Evolutionary conservation across 2,329 filamentous ascomycete genomes (phyloP).

Genomic region (Penicillium occitanis): DNA sequence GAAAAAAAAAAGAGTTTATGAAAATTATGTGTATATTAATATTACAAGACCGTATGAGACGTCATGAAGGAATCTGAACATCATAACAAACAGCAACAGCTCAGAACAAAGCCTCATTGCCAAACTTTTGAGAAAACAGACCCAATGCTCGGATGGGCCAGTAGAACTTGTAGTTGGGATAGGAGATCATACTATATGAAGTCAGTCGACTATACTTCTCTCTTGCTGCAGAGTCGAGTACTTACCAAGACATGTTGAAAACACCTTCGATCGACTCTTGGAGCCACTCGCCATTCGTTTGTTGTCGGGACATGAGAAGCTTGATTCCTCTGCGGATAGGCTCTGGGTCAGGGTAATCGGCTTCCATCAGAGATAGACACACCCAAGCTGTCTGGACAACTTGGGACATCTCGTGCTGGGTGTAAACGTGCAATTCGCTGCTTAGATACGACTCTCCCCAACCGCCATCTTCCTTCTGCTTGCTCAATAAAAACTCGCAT

Average conservation of each 20-base stretch:
- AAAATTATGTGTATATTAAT: slow-evolving; percentile 1
- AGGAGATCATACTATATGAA: slow-evolving; percentile 79
- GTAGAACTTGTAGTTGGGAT: slow-evolving; percentile 97
- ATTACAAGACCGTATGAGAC: not conserved
- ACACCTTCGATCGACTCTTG: slow-evolving; percentile 97
- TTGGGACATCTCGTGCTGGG: slow-evolving; percentile 76
- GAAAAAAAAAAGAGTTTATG: too few species aligned
- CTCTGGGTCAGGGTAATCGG: slow-evolving; percentile 72
- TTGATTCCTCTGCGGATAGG: slow-evolving; percentile 71
- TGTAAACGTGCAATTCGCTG: slow-evolving; percentile 74
- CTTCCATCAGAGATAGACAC: slow-evolving; percentile 76
- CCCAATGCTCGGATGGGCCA: slow-evolving; percentile 93
- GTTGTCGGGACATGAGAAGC: slow-evolving; percentile 82
- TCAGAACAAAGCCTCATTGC: slow-evolving; percentile 58
- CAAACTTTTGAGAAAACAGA: slow-evolving; percentile 75
- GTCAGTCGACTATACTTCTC: slow-evolving; percentile 26
- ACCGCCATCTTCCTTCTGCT: slow-evolving; percentile 84
- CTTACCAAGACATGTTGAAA: slow-evolving; percentile 93
- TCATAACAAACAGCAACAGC: not conserved
- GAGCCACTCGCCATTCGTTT: slow-evolving; percentile 86
- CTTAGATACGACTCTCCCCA: slow-evolving; percentile 95
- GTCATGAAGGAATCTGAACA: not conserved
- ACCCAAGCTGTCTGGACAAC: slow-evolving; percentile 97
- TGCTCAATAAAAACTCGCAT: slow-evolving; percentile 81
- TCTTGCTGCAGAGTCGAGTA: slow-evolving; percentile 24